These are phyloP conservation scores for Aspergillus cavernicola DNA, from an alignment of 495 filamentous ascomycete species.

Conservation along the genomic window DNA sequence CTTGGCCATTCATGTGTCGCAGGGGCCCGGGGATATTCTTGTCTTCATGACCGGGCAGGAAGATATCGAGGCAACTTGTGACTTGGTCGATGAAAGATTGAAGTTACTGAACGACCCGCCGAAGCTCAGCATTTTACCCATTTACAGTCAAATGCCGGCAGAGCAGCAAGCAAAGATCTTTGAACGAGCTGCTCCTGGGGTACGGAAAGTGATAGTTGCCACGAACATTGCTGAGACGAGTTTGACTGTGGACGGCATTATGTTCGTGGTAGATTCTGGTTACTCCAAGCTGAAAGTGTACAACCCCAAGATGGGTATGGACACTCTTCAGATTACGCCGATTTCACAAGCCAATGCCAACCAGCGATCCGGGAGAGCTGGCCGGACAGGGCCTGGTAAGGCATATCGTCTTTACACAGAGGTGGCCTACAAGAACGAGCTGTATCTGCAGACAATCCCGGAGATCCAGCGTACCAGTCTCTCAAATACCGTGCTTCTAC, in stretches of 20 bases:
- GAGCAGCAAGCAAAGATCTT: constrained; percentile 98
- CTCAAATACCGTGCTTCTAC: constrained; percentile 85
- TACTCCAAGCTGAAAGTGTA: constrained; percentile 98
- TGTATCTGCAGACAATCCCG: constrained; percentile 96
- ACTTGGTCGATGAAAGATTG: constrained; percentile 84
- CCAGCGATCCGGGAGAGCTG: constrained; percentile 90
- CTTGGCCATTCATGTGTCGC: constrained; percentile 93
- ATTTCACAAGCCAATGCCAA: constrained; percentile 96
- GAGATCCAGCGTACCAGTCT: constrained; percentile 98
- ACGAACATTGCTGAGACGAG: constrained; percentile 99
- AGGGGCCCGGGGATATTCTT: constrained; percentile 87
- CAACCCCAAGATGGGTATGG: constrained; percentile 99
- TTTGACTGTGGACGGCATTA: constrained; percentile 97
- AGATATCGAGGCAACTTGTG: constrained; percentile 96
- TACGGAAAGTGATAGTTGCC: constrained; percentile 95
- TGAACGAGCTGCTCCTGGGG: constrained; percentile 81
- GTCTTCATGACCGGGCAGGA: constrained; percentile 99
- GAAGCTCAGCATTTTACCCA: constrained; percentile 90
- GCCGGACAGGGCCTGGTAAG: constrained; percentile 92
- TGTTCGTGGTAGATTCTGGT: constrained; percentile 97
- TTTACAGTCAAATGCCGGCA: constrained; percentile 99
- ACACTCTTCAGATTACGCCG: constrained; percentile 95
- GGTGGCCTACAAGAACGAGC: constrained; percentile 89
- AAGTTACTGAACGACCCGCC: constrained; percentile 90
- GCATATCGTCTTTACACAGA: constrained; percentile 95